Percentiles rank a stretch among this genome's conserved stretches.
phyloP scores from a whole-genome alignment of 2,329 filamentous ascomycete genomes.

The Trichoderma sp. region DNA sequence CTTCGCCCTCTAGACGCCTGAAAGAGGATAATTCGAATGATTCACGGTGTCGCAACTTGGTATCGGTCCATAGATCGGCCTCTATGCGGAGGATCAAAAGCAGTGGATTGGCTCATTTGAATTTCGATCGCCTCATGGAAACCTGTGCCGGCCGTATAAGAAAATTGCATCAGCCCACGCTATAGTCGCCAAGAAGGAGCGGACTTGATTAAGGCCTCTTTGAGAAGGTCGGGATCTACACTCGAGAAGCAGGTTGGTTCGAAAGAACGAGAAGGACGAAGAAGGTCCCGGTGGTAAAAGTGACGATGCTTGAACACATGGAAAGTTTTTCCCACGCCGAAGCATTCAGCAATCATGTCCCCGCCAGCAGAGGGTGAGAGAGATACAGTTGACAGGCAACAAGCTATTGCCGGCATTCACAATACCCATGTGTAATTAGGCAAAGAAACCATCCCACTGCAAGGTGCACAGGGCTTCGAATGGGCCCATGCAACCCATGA shows the following conservation, averaged over 20 bases:
- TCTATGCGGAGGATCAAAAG: slow-evolving; percentile 12
- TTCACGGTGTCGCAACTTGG: not conserved
- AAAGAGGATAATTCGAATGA: slow-evolving; percentile 8
- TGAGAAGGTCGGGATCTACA: slow-evolving; percentile 20
- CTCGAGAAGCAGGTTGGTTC: not conserved
- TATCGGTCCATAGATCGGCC: slow-evolving; percentile 26
- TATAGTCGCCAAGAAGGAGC: slow-evolving; percentile 20
- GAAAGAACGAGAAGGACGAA: not conserved
- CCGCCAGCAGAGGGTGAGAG: not conserved
- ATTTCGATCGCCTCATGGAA: slow-evolving; percentile 23
- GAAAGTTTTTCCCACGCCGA: not conserved
- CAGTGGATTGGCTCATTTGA: slow-evolving; percentile 17
- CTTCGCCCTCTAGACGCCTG: not conserved
- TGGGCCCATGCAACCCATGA: slow-evolving; percentile 23
- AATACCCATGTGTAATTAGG: not conserved
- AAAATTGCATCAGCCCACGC: slow-evolving; percentile 23
- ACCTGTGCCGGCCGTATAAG: slow-evolving; percentile 2
- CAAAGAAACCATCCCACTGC: slow-evolving; percentile 19
- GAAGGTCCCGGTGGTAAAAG: not conserved
- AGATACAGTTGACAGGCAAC: not conserved
- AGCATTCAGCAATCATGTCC: not conserved
- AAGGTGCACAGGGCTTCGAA: slow-evolving; percentile 20
- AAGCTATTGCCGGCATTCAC: not conserved
- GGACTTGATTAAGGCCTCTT: not conserved
- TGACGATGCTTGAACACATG: not conserved